Conservation (phyloP, 768 basidiomycete species). For the Lactifluus piperatus region DNA sequence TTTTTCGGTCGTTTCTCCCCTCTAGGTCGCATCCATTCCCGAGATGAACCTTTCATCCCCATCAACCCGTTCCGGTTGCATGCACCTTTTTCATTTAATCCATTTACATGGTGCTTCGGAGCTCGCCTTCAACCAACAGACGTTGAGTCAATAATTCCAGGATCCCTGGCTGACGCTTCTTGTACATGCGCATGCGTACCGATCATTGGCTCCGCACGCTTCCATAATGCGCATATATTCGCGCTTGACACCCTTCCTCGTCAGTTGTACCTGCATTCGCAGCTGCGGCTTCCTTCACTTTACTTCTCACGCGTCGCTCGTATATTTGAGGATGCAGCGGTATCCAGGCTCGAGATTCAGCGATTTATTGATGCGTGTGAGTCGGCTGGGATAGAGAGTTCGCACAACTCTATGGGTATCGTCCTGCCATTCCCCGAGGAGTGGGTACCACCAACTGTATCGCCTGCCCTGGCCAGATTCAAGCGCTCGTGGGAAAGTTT, state of each 20-base stretch:
- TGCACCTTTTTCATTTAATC: constrained; percentile 11
- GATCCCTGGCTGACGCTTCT: background rate
- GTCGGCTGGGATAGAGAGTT: background rate
- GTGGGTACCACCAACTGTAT: constrained; percentile 39
- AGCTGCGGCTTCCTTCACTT: constrained; percentile 66
- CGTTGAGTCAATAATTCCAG: background rate
- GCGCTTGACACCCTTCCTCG: constrained; percentile 35
- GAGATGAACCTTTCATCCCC: constrained; percentile 33
- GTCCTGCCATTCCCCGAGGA: constrained; percentile 29
- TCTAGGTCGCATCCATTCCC: constrained; percentile 40
- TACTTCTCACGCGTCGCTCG: constrained; percentile 74
- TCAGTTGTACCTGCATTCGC: constrained; percentile 36
- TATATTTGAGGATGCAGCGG: constrained; percentile 70
- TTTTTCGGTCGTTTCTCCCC: constrained; percentile 45
- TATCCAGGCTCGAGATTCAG: constrained; percentile 63
- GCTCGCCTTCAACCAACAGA: background rate
- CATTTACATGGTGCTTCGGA: constrained; percentile 7
- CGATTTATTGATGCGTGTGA: constrained; percentile 30
- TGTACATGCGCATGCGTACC: constrained; percentile 19
- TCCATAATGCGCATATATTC: constrained; percentile 20
- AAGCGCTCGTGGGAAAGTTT: constrained; percentile 61
- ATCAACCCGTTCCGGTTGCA: constrained; percentile 29
- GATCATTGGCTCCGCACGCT: constrained; percentile 8
- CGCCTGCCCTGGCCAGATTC: constrained; percentile 59
- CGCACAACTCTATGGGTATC: background rate